Conservation (phyloP, 768 basidiomycete species). For the Mycena sanguinolenta region DNA sequence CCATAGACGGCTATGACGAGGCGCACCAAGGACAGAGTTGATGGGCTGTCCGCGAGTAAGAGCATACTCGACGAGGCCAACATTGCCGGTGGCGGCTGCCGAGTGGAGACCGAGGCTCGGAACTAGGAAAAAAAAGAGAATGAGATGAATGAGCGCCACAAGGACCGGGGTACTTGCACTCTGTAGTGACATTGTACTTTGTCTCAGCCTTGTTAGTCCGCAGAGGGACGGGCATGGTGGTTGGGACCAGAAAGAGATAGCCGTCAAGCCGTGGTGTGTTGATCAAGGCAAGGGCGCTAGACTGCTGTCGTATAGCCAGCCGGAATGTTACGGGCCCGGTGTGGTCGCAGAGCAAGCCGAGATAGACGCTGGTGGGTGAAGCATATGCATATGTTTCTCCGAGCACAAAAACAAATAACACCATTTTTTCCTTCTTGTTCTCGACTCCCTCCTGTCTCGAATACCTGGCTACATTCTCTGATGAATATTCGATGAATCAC, state of each 20-base stretch:
- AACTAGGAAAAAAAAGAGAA: constrained; percentile 56
- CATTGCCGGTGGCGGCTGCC: constrained; percentile 86
- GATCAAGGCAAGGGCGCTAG: constrained; percentile 27
- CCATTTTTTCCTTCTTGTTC: background rate
- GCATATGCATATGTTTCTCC: background rate
- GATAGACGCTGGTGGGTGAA: background rate
- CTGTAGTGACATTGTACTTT: constrained; percentile 70
- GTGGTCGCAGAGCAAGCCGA: constrained; percentile 8
- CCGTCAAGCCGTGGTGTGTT: constrained; percentile 31
- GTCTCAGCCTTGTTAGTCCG: constrained; percentile 66
- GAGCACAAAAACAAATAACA: background rate
- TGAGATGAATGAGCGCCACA: constrained; percentile 1
- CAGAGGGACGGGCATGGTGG: constrained; percentile 63
- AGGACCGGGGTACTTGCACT: constrained; percentile 55
- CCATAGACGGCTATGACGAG: background rate
- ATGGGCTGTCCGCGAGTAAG: constrained; percentile 95
- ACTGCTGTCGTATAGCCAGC: background rate
- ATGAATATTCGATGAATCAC: too few species aligned
- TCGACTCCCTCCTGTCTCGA: background rate
- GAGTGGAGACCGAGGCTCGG: constrained; percentile 83
- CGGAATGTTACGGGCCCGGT: background rate
- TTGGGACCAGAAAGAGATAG: constrained; percentile 26
- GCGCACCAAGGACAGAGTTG: constrained; percentile 84
- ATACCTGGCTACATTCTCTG: background rate
- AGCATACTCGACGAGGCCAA: constrained; percentile 94